A percentile compares a stretch with the other conserved stretches of the same genome.
phyloP scores from a whole-genome alignment of 345 rosid genomes.

The Reutealis trisperma region DNA sequence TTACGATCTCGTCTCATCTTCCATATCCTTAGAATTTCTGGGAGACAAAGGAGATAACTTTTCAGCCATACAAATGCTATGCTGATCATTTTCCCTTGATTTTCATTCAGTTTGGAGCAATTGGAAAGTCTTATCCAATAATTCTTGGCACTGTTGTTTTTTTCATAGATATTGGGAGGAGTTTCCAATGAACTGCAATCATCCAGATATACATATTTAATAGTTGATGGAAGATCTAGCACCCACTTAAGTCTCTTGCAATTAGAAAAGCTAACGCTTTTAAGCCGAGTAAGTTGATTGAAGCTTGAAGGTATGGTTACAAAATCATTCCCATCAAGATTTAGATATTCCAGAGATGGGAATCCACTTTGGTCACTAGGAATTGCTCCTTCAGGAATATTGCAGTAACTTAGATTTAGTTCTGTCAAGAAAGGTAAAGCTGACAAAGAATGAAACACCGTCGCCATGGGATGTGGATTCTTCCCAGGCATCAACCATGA shows the following conservation, averaged over 20 bases:
- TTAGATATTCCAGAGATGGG: too few species aligned
- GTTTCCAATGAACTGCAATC: constrained; percentile 12
- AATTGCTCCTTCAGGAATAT: too few species aligned
- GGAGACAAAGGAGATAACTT: not conserved
- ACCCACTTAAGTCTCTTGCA: not conserved
- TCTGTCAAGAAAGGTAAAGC: too few species aligned
- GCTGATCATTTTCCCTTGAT: not conserved
- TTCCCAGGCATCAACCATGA: not conserved
- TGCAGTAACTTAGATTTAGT: too few species aligned
- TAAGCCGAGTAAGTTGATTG: not conserved
- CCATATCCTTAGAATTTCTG: too few species aligned
- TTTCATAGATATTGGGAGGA: not conserved
- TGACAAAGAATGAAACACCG: not conserved
- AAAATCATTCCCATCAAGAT: not conserved
- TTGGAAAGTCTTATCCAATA: not conserved
- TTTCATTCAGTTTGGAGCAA: constrained; percentile 1
- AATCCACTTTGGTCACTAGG: too few species aligned
- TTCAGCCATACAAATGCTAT: not conserved
- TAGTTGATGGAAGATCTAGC: constrained; percentile 16
- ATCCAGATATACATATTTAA: not conserved
- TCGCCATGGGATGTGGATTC: not conserved
- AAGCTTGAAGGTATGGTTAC: constrained; percentile 7
- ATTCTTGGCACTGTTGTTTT: not conserved
- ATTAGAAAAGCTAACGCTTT: not conserved
- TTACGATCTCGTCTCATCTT: too few species aligned